Conservation (phyloP, 225 moss, liverwort and hornwort species). For the Pleurozium schreberi region DNA sequence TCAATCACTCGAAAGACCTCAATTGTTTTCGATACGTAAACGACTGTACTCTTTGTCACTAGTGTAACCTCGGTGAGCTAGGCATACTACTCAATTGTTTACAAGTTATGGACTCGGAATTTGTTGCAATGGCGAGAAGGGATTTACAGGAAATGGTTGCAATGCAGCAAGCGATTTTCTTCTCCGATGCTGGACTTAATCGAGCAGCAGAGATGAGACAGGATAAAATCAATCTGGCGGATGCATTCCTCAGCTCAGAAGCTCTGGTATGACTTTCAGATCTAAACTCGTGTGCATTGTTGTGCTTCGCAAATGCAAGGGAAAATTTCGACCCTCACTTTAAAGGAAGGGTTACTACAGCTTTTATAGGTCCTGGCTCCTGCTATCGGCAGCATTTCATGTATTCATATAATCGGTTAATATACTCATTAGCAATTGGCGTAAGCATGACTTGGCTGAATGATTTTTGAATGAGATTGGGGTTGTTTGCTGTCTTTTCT, state of each 20-base stretch:
- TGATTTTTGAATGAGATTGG: background rate
- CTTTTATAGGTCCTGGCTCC: background rate
- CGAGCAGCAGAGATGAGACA: conserved; percentile 63
- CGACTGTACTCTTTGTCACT: background rate
- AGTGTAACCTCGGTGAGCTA: background rate
- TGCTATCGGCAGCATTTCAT: background rate
- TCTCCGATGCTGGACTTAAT: conserved; percentile 57
- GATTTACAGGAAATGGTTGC: background rate
- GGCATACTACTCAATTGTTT: background rate
- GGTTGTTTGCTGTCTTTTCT: background rate
- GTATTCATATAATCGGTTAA: background rate
- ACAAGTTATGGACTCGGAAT: background rate
- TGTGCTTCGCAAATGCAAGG: background rate
- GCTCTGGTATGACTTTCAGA: conserved; percentile 29
- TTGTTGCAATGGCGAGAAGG: background rate
- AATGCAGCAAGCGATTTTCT: conserved; percentile 47
- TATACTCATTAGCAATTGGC: background rate
- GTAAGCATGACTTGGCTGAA: background rate
- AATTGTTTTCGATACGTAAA: background rate
- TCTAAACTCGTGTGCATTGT: background rate
- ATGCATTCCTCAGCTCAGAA: conserved; percentile 46
- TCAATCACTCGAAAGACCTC: background rate
- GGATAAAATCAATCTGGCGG: conserved; percentile 38
- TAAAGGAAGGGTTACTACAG: background rate
- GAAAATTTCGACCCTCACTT: background rate